These are phyloP conservation scores for Fusarium pseudonygamai DNA, from an alignment of 2,329 filamentous ascomycete genomes.

Conservation along the genomic window DNA sequence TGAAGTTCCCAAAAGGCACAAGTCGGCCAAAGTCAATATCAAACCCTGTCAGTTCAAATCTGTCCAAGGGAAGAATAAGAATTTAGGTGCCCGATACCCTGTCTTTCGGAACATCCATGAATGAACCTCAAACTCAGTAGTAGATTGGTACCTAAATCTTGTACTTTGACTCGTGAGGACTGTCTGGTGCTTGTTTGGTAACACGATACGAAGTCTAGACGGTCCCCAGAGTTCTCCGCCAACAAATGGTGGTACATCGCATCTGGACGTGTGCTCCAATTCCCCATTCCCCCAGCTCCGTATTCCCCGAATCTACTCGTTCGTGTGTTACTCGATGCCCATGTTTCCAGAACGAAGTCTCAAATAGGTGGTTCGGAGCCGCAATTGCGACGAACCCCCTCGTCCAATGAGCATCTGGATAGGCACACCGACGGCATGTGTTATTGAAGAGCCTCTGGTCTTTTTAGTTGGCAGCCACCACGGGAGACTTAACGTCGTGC, in stretches of 20 bases:
- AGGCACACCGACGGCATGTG: slow-evolving; percentile 22
- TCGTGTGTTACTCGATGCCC: neutral
- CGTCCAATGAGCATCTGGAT: slow-evolving; percentile 8
- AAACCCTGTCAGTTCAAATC: slow-evolving; percentile 6
- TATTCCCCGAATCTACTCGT: slow-evolving; percentile 1
- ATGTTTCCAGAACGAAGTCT: slow-evolving; percentile 1
- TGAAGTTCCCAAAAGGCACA: neutral
- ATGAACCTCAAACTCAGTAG: neutral
- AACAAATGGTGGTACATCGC: neutral
- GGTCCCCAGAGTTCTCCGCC: slow-evolving; percentile 26
- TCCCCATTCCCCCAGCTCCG: slow-evolving; percentile 15
- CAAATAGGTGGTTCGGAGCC: slow-evolving; percentile 28
- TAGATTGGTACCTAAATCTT: slow-evolving; percentile 5
- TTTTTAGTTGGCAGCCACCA: slow-evolving; percentile 30
- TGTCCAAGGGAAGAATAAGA: slow-evolving; percentile 2
- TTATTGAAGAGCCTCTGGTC: slow-evolving; percentile 11
- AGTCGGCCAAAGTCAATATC: neutral
- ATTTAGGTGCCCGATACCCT: neutral
- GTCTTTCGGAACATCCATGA: neutral
- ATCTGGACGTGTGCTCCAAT: slow-evolving; percentile 10
- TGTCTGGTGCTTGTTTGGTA: neutral
- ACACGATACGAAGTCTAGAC: neutral
- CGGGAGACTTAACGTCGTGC: slow-evolving; percentile 16
- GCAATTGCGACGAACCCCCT: slow-evolving; percentile 19
- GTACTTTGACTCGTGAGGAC: neutral